Evolutionary conservation across 148 eudicot genomes (phyloP).

Genomic region (Gaultheria prostrata): DNA sequence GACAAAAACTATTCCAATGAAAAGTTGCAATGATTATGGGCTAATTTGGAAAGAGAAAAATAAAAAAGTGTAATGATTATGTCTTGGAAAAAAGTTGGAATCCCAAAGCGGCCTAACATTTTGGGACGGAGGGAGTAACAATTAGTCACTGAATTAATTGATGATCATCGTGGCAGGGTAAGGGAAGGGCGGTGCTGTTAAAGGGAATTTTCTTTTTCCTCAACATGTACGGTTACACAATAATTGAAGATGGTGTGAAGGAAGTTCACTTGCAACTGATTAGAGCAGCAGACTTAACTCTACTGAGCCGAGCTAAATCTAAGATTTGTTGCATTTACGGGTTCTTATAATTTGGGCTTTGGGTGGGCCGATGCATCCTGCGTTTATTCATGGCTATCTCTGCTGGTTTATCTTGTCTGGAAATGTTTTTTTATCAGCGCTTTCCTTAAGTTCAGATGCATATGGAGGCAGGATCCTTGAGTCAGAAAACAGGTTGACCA

Average conservation of each 20-base stretch:
- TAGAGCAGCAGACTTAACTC: constrained; percentile 8
- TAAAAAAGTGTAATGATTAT: too few relatives aligned
- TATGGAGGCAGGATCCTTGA: constrained; percentile 17
- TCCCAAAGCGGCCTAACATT: too few relatives aligned
- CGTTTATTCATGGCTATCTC: constrained; percentile 33
- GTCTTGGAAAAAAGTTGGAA: too few relatives aligned
- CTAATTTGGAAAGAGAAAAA: too few relatives aligned
- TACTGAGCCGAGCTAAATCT: constrained; percentile 7
- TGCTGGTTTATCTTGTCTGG: constrained; percentile 45
- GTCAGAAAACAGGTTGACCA: constrained; percentile 19
- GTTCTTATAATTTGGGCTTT: background rate
- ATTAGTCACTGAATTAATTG: background rate
- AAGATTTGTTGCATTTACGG: constrained; percentile 14
- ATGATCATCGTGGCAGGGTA: constrained; percentile 16
- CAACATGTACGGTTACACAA: background rate
- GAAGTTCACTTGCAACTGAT: constrained; percentile 12
- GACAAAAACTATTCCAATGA: too few relatives aligned
- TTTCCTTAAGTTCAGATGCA: constrained; percentile 28
- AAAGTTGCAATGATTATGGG: too few relatives aligned
- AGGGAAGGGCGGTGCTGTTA: background rate
- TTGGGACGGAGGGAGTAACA: too few relatives aligned
- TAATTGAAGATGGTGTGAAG: background rate
- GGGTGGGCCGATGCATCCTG: constrained; percentile 49
- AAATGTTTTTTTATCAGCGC: constrained; percentile 25
- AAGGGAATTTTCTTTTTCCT: background rate